A percentile compares a stretch with the other conserved stretches of the same genome.
Evolutionary conservation across 2,329 filamentous ascomycete genomes (phyloP).

Genomic region (Fusarium sterilihyphosum): DNA sequence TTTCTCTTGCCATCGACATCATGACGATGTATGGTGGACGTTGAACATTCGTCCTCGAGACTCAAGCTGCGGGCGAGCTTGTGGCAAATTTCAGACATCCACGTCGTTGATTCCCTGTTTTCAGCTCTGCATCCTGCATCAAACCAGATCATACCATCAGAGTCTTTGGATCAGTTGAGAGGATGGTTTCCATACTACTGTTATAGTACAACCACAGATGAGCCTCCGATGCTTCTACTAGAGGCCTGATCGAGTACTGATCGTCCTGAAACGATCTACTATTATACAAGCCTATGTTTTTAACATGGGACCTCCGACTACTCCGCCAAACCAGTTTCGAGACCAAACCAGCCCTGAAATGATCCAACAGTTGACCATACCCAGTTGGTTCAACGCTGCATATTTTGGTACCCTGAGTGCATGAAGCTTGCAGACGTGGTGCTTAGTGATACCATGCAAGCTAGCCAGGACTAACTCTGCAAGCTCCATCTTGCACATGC

Average conservation of each 20-base stretch:
- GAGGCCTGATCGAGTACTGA: constrained; percentile 14
- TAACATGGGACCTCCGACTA: constrained; percentile 21
- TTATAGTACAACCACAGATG: background rate
- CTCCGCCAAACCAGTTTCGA: constrained; percentile 15
- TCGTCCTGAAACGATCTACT: constrained; percentile 25
- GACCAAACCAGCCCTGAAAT: constrained; percentile 13
- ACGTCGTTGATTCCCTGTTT: background rate
- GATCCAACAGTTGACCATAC: constrained; percentile 20
- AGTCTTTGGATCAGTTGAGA: background rate
- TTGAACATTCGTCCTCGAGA: background rate
- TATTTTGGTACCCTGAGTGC: constrained; percentile 22
- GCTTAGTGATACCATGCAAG: constrained; percentile 16
- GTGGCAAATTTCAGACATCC: constrained; percentile 8
- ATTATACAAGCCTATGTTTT: constrained; percentile 12
- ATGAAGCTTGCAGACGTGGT: constrained; percentile 9
- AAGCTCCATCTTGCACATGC: constrained; percentile 24
- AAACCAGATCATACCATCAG: background rate
- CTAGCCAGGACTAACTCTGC: constrained; percentile 5
- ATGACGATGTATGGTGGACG: constrained; percentile 1
- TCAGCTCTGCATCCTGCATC: background rate
- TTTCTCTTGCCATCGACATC: constrained; percentile 13
- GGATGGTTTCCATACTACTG: background rate
- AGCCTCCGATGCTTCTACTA: background rate
- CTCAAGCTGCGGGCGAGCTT: background rate
- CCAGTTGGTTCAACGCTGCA: constrained; percentile 34